These are phyloP conservation scores for Aegilops bicornis DNA, from an alignment of 176 grass and related monocot species.

Conservation along the genomic window DNA sequence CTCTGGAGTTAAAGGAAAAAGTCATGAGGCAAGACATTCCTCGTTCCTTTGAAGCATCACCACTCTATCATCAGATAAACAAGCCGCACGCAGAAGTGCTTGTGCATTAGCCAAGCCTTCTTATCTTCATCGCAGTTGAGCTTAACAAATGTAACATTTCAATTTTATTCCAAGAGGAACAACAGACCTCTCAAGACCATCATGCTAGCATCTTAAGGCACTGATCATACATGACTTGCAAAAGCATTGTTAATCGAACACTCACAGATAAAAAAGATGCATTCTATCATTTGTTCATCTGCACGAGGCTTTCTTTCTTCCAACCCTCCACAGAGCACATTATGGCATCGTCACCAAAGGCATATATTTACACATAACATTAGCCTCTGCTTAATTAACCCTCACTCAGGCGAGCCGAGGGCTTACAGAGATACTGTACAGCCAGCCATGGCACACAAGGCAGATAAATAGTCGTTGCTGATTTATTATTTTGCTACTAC, in stretches of 20 bases:
- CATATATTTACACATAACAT: slow-evolving; percentile 57
- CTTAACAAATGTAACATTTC: too few species aligned
- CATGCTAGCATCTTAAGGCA: too few species aligned
- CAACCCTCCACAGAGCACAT: slow-evolving; percentile 28
- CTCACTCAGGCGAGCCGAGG: background rate
- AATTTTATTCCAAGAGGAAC: too few species aligned
- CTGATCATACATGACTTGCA: too few species aligned
- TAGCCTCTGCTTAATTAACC: slow-evolving; percentile 25
- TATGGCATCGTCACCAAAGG: slow-evolving; percentile 7
- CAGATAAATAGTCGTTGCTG: background rate
- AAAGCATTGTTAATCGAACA: background rate
- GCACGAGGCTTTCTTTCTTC: background rate
- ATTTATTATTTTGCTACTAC: slow-evolving; percentile 13
- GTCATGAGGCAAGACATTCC: too few species aligned
- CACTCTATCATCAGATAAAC: too few species aligned
- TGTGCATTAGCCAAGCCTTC: too few species aligned
- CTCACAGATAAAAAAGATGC: slow-evolving; percentile 12
- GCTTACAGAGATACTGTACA: slow-evolving; percentile 39
- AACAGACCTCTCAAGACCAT: too few species aligned
- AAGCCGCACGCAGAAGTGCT: too few species aligned
- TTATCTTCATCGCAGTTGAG: too few species aligned
- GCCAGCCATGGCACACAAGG: slow-evolving; percentile 29
- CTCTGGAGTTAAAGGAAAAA: too few species aligned
- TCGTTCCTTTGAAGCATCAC: too few species aligned
- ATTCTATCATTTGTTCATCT: slow-evolving; percentile 32